phyloP scores from a whole-genome alignment of 192 early-diverging fungal genomes.

The Allomyces macrogynus region DNA sequence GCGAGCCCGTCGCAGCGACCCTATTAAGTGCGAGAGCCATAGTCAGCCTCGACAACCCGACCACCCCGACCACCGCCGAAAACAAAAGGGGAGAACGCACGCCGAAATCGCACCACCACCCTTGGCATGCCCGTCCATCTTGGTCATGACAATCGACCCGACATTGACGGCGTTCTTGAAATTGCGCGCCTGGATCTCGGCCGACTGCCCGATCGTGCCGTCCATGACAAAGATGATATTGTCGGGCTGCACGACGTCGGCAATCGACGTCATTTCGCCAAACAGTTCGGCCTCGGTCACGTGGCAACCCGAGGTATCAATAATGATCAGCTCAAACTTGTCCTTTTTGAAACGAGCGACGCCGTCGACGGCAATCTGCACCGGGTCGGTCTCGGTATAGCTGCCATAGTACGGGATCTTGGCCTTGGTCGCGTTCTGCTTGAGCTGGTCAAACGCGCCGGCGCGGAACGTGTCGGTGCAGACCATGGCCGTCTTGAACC shows the following conservation, averaged over 20 bases:
- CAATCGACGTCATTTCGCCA: slow-evolving; percentile 90
- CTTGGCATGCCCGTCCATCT: slow-evolving; percentile 97
- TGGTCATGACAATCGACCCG: slow-evolving; percentile 91
- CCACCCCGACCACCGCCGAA: too few relatives aligned
- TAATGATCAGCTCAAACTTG: slow-evolving; percentile 88
- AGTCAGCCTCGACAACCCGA: not conserved
- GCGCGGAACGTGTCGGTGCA: slow-evolving; percentile 95
- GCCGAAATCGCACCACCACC: slow-evolving; percentile 97
- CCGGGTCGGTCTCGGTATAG: slow-evolving; percentile 74
- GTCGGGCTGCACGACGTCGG: slow-evolving; percentile 61
- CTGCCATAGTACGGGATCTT: slow-evolving; percentile 88
- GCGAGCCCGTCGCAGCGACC: slow-evolving; percentile 79
- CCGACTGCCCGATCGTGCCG: slow-evolving; percentile 93
- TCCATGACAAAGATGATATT: slow-evolving; percentile 96
- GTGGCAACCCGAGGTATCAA: slow-evolving; percentile 94
- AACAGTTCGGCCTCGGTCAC: slow-evolving; percentile 87
- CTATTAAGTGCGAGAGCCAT: slow-evolving; percentile 9
- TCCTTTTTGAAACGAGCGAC: slow-evolving; percentile 87
- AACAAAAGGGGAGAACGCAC: too few relatives aligned
- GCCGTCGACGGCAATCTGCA: slow-evolving; percentile 73
- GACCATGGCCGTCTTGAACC: slow-evolving; percentile 78
- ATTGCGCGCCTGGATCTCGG: slow-evolving; percentile 74
- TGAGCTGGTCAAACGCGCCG: slow-evolving; percentile 95
- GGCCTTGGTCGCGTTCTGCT: slow-evolving; percentile 94
- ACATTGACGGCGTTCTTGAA: slow-evolving; percentile 82